Evolutionary conservation across 345 rosid genomes (phyloP), one percentile per base, ranked within the genome.

Genomic region (Salix suchowensis): DNA sequence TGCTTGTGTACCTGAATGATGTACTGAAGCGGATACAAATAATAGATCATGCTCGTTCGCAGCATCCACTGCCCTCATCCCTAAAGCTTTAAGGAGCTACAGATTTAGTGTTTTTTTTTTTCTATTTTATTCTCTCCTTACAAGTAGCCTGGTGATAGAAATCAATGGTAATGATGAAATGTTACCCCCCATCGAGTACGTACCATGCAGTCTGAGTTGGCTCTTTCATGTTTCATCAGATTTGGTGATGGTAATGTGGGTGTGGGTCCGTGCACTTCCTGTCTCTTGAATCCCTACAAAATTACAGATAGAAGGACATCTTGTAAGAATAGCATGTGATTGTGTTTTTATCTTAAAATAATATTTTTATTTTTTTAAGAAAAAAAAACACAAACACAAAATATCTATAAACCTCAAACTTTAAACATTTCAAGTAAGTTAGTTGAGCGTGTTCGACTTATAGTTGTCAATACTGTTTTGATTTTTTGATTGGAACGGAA

Each of bases 141-240:
- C 71, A 34, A 46, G 50, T 55, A 46, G 72, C 50, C 5, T 0
- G 50, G 79, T 67, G 18, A 60, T 65, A 52, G 61, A 71, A 21
- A 74, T 78, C 67, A 58, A 71, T 78, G 73, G 77, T 42, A 65
- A 73, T 83, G 70, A 76, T 77, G 66, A 34, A 42, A 61, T 23
- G 61, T 55, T 75, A 34, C 52, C 39, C 34, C 34, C 32, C 39
- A 10, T 5, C 4, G 18, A 42, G 58, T 74, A 40, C 44, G 44
- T 40, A 10, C 44, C 0, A 40, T 34, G 67, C 40, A 36, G 40
- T 48, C 21, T 55, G 67, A 67, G 78, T 10, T 78, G 79, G 82
- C 71, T 24, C 32, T 68, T 69, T 68, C 72, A 64, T 69, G 60
- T 68, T 69, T 68, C 72, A 64, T 69, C 65, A 52, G 79, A 76